Percentiles rank a stretch among this genome's conserved stretches.
Conservation (phyloP, 1,284 basidiomycete genomes). For the Pholiota adiposa region DNA sequence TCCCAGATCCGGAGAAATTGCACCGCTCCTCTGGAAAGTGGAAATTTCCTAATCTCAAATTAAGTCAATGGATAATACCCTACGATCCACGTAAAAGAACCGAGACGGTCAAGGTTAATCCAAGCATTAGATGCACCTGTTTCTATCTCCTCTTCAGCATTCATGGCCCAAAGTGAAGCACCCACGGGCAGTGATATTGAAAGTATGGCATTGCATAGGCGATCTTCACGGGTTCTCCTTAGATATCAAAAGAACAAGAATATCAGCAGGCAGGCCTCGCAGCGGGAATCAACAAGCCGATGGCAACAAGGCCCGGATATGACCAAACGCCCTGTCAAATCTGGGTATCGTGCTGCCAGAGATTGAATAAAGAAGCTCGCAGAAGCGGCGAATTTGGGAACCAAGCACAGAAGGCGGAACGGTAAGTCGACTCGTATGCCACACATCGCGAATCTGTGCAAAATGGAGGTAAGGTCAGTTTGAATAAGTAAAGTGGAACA, state of each 20-base stretch:
- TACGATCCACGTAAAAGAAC: background rate
- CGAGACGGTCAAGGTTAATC: background rate
- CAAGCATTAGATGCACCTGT: background rate
- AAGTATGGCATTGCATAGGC: background rate
- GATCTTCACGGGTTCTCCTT: background rate
- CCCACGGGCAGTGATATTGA: background rate
- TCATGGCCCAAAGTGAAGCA: background rate
- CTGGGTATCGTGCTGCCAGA: background rate
- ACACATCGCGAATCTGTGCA: background rate
- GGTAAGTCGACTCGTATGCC: background rate
- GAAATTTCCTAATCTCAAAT: background rate
- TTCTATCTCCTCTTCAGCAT: background rate
- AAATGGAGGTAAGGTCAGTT: background rate
- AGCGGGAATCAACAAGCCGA: background rate
- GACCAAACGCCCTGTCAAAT: background rate
- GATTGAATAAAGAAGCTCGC: background rate
- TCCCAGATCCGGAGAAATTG: background rate
- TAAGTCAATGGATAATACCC: background rate
- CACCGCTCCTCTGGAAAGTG: background rate
- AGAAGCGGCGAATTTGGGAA: background rate
- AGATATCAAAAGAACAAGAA: background rate
- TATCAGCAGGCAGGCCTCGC: background rate
- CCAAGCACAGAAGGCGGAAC: too few species aligned
- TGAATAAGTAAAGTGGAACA: background rate
- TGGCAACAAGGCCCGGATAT: background rate